Percentiles rank a stretch among this genome's conserved stretches.
Evolutionary conservation across 345 rosid species (phyloP).

Genomic region (Ricinus communis): DNA sequence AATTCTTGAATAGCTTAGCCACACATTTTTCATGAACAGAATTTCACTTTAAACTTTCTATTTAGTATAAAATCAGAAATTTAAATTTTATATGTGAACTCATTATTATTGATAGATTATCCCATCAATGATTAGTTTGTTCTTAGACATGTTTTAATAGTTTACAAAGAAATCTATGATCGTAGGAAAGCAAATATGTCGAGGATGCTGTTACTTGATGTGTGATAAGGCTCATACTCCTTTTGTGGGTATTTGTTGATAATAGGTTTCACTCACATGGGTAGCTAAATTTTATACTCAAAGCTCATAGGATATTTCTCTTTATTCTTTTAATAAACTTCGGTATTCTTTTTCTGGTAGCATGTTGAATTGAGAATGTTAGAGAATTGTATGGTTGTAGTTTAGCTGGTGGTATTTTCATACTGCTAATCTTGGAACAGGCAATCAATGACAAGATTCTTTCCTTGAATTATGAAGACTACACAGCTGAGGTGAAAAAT

Average conservation of each 20-base stretch:
- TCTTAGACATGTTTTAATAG: not conserved
- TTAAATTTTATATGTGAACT: not conserved
- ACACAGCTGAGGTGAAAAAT: constrained; percentile 82
- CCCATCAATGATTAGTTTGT: not conserved
- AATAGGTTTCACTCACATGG: not conserved
- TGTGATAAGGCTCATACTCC: not conserved
- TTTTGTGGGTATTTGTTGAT: not conserved
- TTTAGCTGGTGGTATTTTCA: not conserved
- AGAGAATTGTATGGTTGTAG: not conserved
- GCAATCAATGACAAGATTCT: constrained; percentile 28
- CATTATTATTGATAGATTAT: not conserved
- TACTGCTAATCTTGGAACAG: constrained; percentile 16
- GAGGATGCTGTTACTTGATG: not conserved
- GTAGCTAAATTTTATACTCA: not conserved
- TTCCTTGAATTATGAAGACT: constrained; percentile 37
- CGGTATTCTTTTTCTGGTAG: no score
- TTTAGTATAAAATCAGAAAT: not conserved
- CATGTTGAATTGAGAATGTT: constrained; percentile 5
- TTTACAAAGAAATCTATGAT: no score
- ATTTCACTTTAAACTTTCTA: no score
- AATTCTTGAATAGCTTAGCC: not conserved
- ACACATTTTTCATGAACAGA: no score
- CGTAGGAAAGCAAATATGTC: no score
- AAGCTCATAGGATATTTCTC: not conserved
- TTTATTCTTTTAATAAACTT: not conserved